These are phyloP conservation scores for Russula dissimulans DNA, from an alignment of 768 basidiomycete genomes.

Conservation along the genomic window DNA sequence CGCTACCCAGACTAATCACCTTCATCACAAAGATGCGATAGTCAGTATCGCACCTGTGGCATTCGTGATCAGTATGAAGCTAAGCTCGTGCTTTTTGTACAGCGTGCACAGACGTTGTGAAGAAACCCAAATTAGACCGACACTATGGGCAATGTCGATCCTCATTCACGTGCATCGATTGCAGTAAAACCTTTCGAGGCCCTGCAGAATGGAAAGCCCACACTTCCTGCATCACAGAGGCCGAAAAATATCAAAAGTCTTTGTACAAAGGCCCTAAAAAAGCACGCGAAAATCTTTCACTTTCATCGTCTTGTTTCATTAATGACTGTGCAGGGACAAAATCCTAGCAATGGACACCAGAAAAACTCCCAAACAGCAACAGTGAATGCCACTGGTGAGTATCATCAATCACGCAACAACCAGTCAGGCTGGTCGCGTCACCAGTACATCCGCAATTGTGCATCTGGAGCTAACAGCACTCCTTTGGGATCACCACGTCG, in stretches of 20 bases:
- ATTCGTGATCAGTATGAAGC: neutral
- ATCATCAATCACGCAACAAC: constrained; percentile 1
- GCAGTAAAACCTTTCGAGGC: constrained; percentile 70
- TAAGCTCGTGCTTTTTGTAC: neutral
- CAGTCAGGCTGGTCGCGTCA: constrained; percentile 12
- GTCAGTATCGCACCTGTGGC: constrained; percentile 6
- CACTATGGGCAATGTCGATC: constrained; percentile 54
- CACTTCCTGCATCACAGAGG: constrained; percentile 80
- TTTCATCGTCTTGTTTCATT: constrained; percentile 6
- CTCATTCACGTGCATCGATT: constrained; percentile 80
- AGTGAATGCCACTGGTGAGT: constrained; percentile 20
- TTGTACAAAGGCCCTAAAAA: constrained; percentile 74
- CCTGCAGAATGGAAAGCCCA: constrained; percentile 75
- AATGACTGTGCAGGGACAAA: neutral
- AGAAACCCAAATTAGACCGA: constrained; percentile 88
- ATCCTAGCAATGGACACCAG: neutral
- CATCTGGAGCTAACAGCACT: constrained; percentile 61
- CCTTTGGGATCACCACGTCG: constrained; percentile 57
- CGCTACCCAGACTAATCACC: constrained; percentile 9
- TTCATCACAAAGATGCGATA: constrained; percentile 18
- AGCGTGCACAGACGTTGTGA: constrained; percentile 82
- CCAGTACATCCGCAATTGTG: constrained; percentile 16
- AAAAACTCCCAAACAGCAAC: constrained; percentile 3
- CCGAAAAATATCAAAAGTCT: constrained; percentile 86
- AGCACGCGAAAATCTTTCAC: constrained; percentile 25